Evolutionary conservation across 176 grass and related monocot species (phyloP).

Genomic region (Oryza glaberrima): DNA sequence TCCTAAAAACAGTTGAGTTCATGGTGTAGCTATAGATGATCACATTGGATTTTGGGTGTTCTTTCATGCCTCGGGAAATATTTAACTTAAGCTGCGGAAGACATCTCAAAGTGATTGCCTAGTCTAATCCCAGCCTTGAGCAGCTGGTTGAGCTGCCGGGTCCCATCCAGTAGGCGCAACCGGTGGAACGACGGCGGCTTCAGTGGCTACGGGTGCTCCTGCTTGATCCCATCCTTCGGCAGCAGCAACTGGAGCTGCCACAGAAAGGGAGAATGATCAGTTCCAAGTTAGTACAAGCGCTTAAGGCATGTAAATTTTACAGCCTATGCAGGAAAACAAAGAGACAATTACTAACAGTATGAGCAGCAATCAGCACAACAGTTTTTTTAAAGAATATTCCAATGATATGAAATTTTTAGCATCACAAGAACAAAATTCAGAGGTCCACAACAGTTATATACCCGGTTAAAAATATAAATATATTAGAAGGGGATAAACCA

Average conservation of each 20-base stretch:
- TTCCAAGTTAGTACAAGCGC: not conserved
- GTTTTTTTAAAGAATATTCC: not conserved
- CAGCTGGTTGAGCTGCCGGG: conserved; percentile 34
- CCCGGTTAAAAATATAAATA: not conserved
- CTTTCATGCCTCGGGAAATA: conserved; percentile 33
- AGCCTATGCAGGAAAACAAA: not conserved
- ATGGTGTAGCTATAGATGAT: conserved; percentile 30
- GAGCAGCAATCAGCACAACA: not conserved
- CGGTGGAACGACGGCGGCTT: conserved; percentile 33
- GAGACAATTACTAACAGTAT: not conserved
- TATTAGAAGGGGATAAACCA: not conserved
- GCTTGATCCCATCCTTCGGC: conserved; percentile 75
- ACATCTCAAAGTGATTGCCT: not conserved
- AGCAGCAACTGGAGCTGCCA: conserved; percentile 58
- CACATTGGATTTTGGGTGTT: not conserved
- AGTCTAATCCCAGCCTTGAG: conserved; percentile 64
- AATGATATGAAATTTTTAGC: not conserved
- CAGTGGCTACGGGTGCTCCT: conserved; percentile 30
- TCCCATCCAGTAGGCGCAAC: conserved; percentile 71
- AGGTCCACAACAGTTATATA: not conserved
- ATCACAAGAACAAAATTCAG: not conserved
- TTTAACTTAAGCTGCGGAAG: conserved; percentile 26
- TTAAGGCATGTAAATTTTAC: not conserved
- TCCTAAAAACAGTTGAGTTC: conserved; percentile 24
- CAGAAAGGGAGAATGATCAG: not conserved